Evolutionary conservation across 2,329 filamentous ascomycete genomes (phyloP).

Genomic region (Botrytis aclada): DNA sequence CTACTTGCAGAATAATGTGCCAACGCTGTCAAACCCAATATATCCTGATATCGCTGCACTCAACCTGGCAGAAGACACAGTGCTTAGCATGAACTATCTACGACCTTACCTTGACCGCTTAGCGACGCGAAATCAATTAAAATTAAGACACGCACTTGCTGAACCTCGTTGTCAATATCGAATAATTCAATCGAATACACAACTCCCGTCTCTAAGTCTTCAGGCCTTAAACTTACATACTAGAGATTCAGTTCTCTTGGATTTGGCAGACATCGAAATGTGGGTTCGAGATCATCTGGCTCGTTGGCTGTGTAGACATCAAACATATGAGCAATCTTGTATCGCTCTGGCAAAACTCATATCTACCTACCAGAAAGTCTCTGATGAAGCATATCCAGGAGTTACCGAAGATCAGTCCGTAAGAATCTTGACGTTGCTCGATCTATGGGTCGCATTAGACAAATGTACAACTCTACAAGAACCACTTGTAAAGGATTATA

Average conservation of each 20-base stretch:
- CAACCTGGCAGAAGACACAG: neutral
- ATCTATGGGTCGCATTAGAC: constrained; percentile 59
- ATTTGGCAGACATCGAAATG: constrained; percentile 44
- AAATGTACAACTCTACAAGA: constrained; percentile 41
- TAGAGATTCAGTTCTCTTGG: neutral
- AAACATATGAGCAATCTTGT: constrained; percentile 33
- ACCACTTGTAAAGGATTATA: constrained; percentile 47
- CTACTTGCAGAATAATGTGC: neutral
- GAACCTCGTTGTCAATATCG: neutral
- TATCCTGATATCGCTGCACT: neutral
- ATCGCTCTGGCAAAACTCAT: constrained; percentile 36
- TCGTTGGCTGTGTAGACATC: constrained; percentile 23
- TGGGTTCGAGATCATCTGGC: constrained; percentile 47
- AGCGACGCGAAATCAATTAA: neutral
- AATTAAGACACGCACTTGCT: neutral
- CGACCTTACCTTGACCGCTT: neutral
- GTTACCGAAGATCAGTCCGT: constrained; percentile 49
- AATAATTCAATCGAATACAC: constrained; percentile 19
- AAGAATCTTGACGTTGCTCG: constrained; percentile 54
- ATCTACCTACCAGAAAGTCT: constrained; percentile 37
- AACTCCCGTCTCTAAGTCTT: constrained; percentile 39
- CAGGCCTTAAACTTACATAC: no score
- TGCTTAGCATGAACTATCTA: neutral
- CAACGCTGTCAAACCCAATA: neutral
- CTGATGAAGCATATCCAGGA: constrained; percentile 37